These are phyloP conservation scores for Globisporangium cystogenes DNA, from an alignment of 352 stramenopile genomes.

Conservation along the genomic window DNA sequence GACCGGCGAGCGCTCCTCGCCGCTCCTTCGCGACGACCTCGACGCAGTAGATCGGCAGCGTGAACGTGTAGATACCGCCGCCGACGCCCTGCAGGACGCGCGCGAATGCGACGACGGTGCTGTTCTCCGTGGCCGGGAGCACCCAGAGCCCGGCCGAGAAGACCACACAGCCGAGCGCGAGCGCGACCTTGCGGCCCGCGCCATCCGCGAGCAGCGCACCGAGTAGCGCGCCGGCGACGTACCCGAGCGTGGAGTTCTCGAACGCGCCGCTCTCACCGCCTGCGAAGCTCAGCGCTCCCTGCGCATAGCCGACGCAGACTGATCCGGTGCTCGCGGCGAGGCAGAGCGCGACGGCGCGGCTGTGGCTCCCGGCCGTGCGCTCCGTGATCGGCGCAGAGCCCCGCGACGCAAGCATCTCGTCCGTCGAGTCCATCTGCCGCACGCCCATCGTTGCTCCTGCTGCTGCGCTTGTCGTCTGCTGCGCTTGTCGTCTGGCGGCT, in stretches of 20 bases:
- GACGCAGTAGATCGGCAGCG: slow-evolving; percentile 13
- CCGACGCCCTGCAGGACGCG: slow-evolving; percentile 7
- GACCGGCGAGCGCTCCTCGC: slow-evolving; percentile 6
- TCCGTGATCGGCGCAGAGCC: slow-evolving; percentile 1
- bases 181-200: slow-evolving; percentile 5
- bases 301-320: slow-evolving; percentile 5
- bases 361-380: slow-evolving; percentile 3
- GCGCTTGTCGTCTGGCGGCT: too few species aligned
- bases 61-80: slow-evolving; percentile 8
- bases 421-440: slow-evolving; percentile 11
- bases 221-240: slow-evolving; percentile 2
- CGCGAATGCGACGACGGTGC: neutral
- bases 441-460: neutral
- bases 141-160: slow-evolving; percentile 10
- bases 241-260: slow-evolving; percentile 3
- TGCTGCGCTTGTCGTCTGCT: neutral
- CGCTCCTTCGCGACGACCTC: slow-evolving; percentile 8
- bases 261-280: slow-evolving; percentile 2
- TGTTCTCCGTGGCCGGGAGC: slow-evolving; percentile 1
- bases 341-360: slow-evolving; percentile 3
- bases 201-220: slow-evolving; percentile 4
- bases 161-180: slow-evolving; percentile 1
- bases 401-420: slow-evolving; percentile 9
- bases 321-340: slow-evolving; percentile 1
- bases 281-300: neutral